Evolutionary conservation across 305 asterid species (phyloP).

Genomic region (Fraxinus dipetala): DNA sequence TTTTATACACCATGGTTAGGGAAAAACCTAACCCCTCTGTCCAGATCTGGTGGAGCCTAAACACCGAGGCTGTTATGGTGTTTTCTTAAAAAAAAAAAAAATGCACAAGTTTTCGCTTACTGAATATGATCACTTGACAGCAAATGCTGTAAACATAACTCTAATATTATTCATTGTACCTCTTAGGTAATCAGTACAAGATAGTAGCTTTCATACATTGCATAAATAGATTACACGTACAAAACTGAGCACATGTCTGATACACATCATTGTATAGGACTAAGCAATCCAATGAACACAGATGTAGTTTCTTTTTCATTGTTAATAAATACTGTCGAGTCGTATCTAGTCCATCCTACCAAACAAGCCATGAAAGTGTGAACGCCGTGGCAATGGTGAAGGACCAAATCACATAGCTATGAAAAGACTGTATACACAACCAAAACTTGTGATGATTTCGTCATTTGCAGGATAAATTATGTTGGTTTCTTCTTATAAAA

Average conservation of each 20-base stretch:
- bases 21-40: neutral
- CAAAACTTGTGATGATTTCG: neutral
- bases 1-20: neutral
- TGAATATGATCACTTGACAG: neutral
- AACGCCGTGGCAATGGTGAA: neutral
- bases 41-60: neutral
- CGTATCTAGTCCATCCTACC: neutral
- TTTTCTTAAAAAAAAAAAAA: neutral
- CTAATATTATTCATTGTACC: neutral
- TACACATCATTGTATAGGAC: neutral
- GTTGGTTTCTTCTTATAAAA: neutral
- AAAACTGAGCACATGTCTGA: neutral
- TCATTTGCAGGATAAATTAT: neutral
- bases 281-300: neutral
- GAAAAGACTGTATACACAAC: neutral
- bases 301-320: neutral
- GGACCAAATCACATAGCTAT: neutral
- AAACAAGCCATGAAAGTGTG: neutral
- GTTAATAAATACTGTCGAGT: neutral
- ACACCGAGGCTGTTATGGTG: neutral
- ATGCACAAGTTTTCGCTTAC: neutral
- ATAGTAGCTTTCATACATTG: neutral
- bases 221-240: neutral
- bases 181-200: neutral
- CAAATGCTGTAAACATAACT: neutral